Conservation (phyloP, 192 early-diverging fungal species). For the Rhizoclosmatium sp. region DNA sequence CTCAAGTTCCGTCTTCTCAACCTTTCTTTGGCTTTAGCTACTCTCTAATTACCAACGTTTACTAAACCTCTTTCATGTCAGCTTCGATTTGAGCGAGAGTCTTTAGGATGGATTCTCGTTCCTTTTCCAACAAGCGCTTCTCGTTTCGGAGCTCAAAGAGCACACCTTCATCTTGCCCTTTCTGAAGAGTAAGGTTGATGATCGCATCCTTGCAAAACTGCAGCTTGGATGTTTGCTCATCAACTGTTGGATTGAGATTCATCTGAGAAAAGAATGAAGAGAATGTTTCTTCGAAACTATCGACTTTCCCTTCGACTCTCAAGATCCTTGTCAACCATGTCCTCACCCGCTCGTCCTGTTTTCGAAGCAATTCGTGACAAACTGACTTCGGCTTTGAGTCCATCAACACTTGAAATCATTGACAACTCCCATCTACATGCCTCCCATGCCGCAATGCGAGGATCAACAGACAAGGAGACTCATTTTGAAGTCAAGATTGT, state of each 20-base stretch:
- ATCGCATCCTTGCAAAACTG: background rate
- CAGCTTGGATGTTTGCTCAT: background rate
- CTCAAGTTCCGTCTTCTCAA: too few relatives aligned
- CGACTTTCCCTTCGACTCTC: background rate
- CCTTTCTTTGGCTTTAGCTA: too few relatives aligned
- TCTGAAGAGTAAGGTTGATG: background rate
- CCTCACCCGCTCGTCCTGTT: slow-evolving; percentile 1
- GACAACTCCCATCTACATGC: slow-evolving; percentile 84
- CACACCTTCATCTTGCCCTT: slow-evolving; percentile 1
- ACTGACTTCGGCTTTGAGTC: slow-evolving; percentile 58
- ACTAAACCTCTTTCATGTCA: slow-evolving; percentile 3
- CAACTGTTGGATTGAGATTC: too few relatives aligned
- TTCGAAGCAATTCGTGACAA: slow-evolving; percentile 29
- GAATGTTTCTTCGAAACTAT: background rate
- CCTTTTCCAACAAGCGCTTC: slow-evolving; percentile 5
- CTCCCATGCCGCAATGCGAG: slow-evolving; percentile 79
- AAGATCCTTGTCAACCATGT: slow-evolving; percentile 11
- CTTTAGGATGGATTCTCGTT: background rate
- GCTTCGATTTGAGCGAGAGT: background rate
- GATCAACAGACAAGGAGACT: slow-evolving; percentile 70
- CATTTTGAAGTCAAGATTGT: slow-evolving; percentile 81
- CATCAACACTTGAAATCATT: slow-evolving; percentile 68
- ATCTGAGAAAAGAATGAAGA: too few relatives aligned
- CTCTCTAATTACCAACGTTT: background rate
- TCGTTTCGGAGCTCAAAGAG: slow-evolving; percentile 2